Conservation (phyloP, 345 rosid genomes). For the Lagerstroemia speciosa region DNA sequence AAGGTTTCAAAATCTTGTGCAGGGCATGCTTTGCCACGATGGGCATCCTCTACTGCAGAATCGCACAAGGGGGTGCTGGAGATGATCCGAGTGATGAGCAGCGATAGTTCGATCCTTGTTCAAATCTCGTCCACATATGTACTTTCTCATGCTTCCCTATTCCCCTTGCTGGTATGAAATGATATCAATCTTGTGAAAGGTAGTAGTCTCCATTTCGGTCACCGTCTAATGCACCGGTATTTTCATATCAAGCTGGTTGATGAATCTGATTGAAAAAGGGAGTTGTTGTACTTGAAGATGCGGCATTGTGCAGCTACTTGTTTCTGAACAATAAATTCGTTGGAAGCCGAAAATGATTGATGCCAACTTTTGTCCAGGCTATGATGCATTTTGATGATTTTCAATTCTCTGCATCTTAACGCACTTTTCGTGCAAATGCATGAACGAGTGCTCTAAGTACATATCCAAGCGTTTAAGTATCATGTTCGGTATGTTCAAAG, state of each 20-base stretch:
- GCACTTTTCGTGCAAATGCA: not conserved
- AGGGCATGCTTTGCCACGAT: constrained; percentile 99
- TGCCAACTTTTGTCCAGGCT: not conserved
- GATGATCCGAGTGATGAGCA: constrained; percentile 55
- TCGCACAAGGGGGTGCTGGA: constrained; percentile 64
- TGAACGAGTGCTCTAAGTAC: no score
- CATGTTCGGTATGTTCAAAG: no score
- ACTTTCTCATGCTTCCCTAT: not conserved
- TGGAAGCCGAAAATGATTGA: not conserved
- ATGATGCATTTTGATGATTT: no score
- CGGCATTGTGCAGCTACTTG: not conserved
- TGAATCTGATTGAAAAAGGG: not conserved
- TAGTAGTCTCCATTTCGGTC: not conserved
- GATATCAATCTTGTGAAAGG: not conserved
- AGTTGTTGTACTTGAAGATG: not conserved
- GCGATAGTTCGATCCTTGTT: constrained; percentile 22
- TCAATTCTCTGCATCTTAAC: not conserved
- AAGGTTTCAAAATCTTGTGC: constrained; percentile 17
- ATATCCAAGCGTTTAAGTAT: no score
- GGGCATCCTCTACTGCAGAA: constrained; percentile 92
- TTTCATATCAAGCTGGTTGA: not conserved
- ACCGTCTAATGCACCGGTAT: not conserved
- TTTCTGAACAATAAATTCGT: not conserved
- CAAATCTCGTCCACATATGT: not conserved
- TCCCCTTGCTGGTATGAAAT: not conserved